Conservation (phyloP, 2,329 filamentous ascomycete species). For the Colletotrichum scovillei region DNA sequence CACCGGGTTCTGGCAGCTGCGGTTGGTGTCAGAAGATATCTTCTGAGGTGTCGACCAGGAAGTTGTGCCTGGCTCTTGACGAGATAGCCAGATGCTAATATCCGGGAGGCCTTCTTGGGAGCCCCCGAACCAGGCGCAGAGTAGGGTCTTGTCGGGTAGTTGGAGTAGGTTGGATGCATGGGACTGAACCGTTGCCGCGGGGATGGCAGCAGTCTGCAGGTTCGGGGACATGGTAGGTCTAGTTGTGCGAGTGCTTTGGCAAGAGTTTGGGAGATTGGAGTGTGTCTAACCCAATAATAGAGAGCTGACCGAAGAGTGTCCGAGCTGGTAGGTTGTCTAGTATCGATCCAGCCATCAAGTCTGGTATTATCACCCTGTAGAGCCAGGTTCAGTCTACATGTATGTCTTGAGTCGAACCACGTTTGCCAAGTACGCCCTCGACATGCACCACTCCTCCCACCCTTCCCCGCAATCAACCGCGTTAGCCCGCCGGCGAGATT, state of each 20-base stretch:
- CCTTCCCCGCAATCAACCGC: not conserved
- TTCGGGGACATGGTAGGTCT: not conserved
- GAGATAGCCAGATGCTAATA: slow-evolving; percentile 55
- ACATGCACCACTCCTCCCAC: not conserved
- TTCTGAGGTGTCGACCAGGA: slow-evolving; percentile 48
- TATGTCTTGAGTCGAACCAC: slow-evolving; percentile 4
- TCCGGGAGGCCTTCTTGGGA: slow-evolving; percentile 57
- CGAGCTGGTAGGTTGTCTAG: not conserved
- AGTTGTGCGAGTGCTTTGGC: not conserved
- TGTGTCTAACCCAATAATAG: not conserved
- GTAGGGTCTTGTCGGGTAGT: slow-evolving; percentile 51
- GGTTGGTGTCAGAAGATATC: slow-evolving; percentile 50
- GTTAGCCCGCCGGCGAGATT: slow-evolving; percentile 1
- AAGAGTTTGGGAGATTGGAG: not conserved
- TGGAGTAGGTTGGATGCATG: slow-evolving; percentile 57
- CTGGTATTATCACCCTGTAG: not conserved
- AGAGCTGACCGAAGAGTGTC: not conserved
- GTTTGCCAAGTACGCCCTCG: not conserved
- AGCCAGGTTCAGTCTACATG: not conserved
- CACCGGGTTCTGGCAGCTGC: slow-evolving; percentile 58
- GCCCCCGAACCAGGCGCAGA: slow-evolving; percentile 58
- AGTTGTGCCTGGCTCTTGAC: slow-evolving; percentile 42
- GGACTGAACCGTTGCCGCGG: slow-evolving; percentile 53
- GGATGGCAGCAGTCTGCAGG: slow-evolving; percentile 41
- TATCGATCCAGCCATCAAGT: not conserved